phyloP scores from a whole-genome alignment of 169 alveolate genomes.

The Eimeria praecox region DNA sequence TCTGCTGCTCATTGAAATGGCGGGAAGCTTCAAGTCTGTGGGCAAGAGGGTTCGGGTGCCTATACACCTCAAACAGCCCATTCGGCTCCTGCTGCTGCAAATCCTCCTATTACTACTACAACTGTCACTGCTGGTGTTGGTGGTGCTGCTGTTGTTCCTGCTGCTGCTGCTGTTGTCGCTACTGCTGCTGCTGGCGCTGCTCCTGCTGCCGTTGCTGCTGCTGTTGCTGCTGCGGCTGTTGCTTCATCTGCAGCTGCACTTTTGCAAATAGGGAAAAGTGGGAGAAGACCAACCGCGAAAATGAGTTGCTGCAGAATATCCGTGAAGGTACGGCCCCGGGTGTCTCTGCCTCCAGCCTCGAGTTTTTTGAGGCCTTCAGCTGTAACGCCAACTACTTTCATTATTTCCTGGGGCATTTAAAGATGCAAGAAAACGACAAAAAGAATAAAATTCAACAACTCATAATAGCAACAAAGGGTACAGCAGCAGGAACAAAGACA shows the following conservation, averaged over 20 bases:
- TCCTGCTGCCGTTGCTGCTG: neutral
- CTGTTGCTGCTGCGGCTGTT: neutral
- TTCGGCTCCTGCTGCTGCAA: neutral
- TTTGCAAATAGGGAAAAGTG: neutral
- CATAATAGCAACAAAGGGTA: neutral
- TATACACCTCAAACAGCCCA: neutral
- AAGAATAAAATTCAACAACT: neutral
- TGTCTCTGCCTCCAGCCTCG: slow-evolving; percentile 19
- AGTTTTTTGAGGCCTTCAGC: slow-evolving; percentile 22
- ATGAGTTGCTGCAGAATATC: slow-evolving; percentile 27
- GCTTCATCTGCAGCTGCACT: neutral
- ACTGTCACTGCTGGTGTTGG: neutral
- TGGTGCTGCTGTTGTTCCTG: neutral
- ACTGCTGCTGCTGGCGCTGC: neutral
- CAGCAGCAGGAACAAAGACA: neutral
- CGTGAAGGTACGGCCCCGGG: slow-evolving; percentile 35
- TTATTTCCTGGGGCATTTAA: neutral
- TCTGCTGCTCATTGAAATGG: neutral
- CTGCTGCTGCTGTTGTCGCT: neutral
- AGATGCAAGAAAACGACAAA: neutral
- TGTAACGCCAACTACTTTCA: slow-evolving; percentile 33
- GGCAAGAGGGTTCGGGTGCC: neutral
- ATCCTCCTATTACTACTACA: neutral
- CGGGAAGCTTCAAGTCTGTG: neutral
- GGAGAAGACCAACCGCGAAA: neutral